These are phyloP conservation scores for Trematosphaeria pertusa DNA, from an alignment of 2,329 filamentous ascomycete species.

Conservation along the genomic window DNA sequence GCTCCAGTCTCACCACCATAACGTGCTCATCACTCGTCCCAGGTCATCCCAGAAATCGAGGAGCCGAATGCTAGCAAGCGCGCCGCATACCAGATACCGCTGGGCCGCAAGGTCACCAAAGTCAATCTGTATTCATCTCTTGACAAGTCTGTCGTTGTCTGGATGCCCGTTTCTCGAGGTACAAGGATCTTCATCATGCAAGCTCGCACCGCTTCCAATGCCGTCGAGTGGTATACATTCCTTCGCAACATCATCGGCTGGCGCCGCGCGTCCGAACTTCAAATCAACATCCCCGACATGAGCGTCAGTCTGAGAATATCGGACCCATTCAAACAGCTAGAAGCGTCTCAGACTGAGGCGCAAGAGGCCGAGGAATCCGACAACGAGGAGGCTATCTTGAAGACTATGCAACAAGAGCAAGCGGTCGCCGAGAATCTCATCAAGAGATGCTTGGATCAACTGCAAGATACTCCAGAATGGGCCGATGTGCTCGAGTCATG, in stretches of 20 bases:
- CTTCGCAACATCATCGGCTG: slow-evolving; percentile 66
- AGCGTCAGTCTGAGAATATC: slow-evolving; percentile 64
- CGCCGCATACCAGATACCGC: slow-evolving; percentile 64
- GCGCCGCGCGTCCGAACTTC: slow-evolving; percentile 62
- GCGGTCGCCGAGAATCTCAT: slow-evolving; percentile 65
- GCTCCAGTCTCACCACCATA: background rate
- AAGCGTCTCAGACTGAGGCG: slow-evolving; percentile 51
- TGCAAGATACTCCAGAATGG: slow-evolving; percentile 65
- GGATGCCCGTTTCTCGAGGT: slow-evolving; percentile 60
- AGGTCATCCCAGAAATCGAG: slow-evolving; percentile 67
- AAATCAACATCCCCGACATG: slow-evolving; percentile 69
- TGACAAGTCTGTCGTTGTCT: slow-evolving; percentile 72
- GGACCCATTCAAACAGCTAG: slow-evolving; percentile 64
- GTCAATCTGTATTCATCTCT: slow-evolving; percentile 71
- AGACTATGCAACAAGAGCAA: slow-evolving; percentile 59
- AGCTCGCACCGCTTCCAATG: slow-evolving; percentile 65
- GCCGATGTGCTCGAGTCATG: slow-evolving; percentile 65
- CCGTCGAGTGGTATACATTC: slow-evolving; percentile 74
- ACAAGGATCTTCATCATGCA: slow-evolving; percentile 68
- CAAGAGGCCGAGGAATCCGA: slow-evolving; percentile 53
- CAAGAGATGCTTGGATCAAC: slow-evolving; percentile 64
- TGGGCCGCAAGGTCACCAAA: slow-evolving; percentile 60
- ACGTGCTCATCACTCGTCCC: background rate
- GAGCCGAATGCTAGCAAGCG: slow-evolving; percentile 58
- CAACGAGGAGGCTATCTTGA: slow-evolving; percentile 54